Base-by-base conservation (phyloP, 495 filamentous ascomycete species). In the Cryomyces minteri region DNA sequence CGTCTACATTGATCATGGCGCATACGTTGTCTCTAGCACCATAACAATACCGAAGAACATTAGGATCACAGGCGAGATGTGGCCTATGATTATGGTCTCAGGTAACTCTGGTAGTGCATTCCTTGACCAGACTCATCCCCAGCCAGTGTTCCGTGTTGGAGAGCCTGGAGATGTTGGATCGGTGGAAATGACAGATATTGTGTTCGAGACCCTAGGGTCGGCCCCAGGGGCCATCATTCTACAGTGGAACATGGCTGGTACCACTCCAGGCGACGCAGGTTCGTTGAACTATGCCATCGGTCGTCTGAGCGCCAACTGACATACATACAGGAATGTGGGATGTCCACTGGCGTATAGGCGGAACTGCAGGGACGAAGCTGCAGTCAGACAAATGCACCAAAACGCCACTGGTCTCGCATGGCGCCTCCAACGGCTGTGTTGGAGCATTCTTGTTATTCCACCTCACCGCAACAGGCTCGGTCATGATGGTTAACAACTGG, bases 401-500 rank as follows among this genome's bases (percentile, higher is more conserved):
- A 67, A 79, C 74, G 45, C 81, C 83, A 6, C 68, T 65, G 32
- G 60, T 67, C 32, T 70, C 60, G 5, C 67, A 76, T 49, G 62
- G 62, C 53, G 67, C 63, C 25, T 56, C 64, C 31, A 42, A 58
- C 5, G 58, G 61, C 6, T 88, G 82, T 61, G 75, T 73, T 58
- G 84, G 77, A 30, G 70, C 84, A 9, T 90, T 90, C 70, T 66
- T 93, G 64, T 73, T 88, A 45, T 63, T 96, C 14, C 86, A 93
- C 58, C 62, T 94, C 34, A 83, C 83, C 5, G 54, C 70, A 40
- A 66, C 74, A 29, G 83, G 72, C 5, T 78, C 73, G 44, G 72
- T 78, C 11, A 93, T 94, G 60, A 62, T 93, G 41, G 88, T 94
- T 65, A 95, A 96, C 63, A 77, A 74, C 39, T 96, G 88, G 88